phyloP scores from a whole-genome alignment of 768 basidiomycete genomes.

The Russula brevipes region DNA sequence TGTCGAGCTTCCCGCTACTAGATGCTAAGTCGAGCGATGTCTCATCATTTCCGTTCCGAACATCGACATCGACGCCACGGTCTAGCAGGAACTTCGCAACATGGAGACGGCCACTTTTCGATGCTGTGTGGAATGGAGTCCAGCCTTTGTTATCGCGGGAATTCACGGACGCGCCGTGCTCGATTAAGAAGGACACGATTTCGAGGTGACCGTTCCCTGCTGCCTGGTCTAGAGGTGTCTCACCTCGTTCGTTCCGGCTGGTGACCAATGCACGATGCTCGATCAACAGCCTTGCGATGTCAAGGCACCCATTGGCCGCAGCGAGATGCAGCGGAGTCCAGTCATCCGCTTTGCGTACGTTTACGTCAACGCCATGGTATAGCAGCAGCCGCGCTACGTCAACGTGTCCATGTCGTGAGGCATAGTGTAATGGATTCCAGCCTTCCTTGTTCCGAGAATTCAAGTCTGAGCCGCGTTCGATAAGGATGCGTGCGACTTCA shows the following conservation, averaged over 20 bases:
- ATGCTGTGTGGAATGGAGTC: neutral
- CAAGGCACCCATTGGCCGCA: neutral
- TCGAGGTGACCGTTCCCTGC: neutral
- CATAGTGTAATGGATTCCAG: neutral
- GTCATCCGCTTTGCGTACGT: neutral
- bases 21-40: neutral
- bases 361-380: neutral
- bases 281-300: neutral
- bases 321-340: conserved; percentile 1
- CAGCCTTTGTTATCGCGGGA: neutral
- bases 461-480: neutral
- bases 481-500: neutral
- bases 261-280: neutral
- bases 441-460: neutral
- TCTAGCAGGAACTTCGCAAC: neutral
- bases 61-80: neutral
- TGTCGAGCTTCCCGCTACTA: neutral
- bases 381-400: neutral
- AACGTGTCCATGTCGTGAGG: neutral
- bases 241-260: neutral
- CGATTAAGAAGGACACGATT: neutral
- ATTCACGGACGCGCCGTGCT: neutral
- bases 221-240: neutral
- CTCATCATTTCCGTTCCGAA: neutral
- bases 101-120: neutral